Conservation (phyloP, 768 basidiomycete species). For the Lanmaoa rubissima region DNA sequence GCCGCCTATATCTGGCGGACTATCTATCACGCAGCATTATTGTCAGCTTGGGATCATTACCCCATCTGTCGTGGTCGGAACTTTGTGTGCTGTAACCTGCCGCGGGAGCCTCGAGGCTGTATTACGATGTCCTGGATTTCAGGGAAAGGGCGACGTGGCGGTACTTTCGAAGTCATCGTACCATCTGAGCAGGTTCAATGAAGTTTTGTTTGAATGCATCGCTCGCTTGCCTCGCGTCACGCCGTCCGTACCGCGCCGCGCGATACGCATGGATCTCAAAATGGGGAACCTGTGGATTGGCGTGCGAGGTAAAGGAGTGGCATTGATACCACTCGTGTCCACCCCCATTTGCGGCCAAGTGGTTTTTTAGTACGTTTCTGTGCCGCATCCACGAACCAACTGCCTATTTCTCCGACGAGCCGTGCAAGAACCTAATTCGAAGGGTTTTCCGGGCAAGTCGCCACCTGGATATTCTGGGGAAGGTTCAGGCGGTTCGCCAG, state of each 20-base stretch:
- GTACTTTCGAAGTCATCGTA: neutral
- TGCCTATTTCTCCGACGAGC: constrained; percentile 3
- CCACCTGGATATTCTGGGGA: constrained; percentile 8
- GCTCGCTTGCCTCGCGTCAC: constrained; percentile 1
- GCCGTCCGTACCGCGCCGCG: constrained; percentile 1
- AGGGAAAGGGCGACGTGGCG: constrained; percentile 22
- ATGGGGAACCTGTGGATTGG: constrained; percentile 8
- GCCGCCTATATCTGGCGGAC: constrained; percentile 9
- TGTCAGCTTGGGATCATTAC: constrained; percentile 21
- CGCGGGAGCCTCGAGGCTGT: constrained; percentile 13
- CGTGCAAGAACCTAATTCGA: constrained; percentile 15
- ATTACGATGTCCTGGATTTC: constrained; percentile 2
- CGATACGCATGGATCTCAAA: constrained; percentile 17
- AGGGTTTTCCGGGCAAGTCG: constrained; percentile 10
- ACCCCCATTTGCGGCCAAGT: constrained; percentile 19
- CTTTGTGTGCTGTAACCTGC: constrained; percentile 21
- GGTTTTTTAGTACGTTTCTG: constrained; percentile 23
- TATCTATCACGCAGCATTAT: constrained; percentile 10
- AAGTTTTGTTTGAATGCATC: constrained; percentile 9
- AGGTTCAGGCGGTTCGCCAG: constrained; percentile 6
- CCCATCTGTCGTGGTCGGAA: constrained; percentile 16
- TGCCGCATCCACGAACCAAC: constrained; percentile 15
- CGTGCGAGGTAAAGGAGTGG: constrained; percentile 1
- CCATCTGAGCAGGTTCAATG: constrained; percentile 13
- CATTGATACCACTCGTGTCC: constrained; percentile 15